Percentiles rank a stretch among this genome's conserved stretches.
These are phyloP conservation scores for Globisporangium abappressorium DNA, from an alignment of 352 stramenopile species.

Conservation along the genomic window DNA sequence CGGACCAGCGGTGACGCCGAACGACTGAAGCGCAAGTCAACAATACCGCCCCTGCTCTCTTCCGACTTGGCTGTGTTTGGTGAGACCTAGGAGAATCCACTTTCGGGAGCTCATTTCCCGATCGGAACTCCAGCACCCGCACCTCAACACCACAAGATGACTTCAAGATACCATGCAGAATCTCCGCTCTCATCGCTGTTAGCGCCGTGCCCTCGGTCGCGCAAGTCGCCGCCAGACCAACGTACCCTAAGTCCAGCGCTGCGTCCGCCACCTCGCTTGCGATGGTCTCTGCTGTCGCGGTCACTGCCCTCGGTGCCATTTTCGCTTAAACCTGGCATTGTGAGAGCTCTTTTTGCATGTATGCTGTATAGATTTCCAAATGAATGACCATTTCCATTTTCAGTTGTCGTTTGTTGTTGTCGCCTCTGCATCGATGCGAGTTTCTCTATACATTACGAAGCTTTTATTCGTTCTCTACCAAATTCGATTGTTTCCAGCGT, in stretches of 20 bases:
- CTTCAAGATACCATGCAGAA: constrained; percentile 5
- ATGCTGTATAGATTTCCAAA: not conserved
- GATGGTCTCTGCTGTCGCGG: not conserved
- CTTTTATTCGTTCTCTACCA: not conserved
- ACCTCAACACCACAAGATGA: not conserved
- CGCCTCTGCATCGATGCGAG: not conserved
- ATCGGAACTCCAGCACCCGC: not conserved
- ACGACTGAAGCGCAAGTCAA: not conserved
- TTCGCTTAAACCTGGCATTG: not conserved
- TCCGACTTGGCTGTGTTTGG: not conserved
- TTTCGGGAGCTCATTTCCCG: constrained; percentile 1
- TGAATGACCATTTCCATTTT: not conserved
- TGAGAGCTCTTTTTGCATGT: not conserved
- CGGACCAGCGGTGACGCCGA: not conserved
- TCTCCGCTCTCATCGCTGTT: not conserved
- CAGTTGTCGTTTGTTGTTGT: not conserved
- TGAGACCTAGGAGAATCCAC: not conserved
- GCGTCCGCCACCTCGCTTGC: not conserved
- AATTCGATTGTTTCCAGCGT: not conserved
- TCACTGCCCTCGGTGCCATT: not conserved
- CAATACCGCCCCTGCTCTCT: not conserved
- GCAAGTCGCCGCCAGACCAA: constrained; percentile 3
- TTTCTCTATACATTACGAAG: not conserved
- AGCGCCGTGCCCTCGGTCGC: not conserved
- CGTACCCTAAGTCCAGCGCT: not conserved